Base-by-base conservation (phyloP, 805 yeast genomes). In the Pichia eremophila region DNA sequence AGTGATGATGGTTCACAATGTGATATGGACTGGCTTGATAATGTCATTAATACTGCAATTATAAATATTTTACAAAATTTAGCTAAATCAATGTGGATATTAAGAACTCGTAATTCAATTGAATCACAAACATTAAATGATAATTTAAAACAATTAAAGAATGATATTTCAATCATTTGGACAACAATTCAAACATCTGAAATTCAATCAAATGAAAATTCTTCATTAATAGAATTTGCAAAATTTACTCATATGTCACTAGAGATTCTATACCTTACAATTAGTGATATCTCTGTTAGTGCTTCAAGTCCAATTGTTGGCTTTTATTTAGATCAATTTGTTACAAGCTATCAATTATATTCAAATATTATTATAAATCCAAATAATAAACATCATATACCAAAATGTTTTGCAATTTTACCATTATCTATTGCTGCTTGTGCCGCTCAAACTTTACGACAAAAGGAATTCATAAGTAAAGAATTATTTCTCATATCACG, bases 41-140 rank as follows among this genome's bases (percentile, higher is more conserved):
- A 69, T 45, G 71, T 72, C 1, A 59, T 70, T 5, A 52, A 64
- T 37, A 73, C 73, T 0, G 63, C 73, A 8, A 60, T 69, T 2
- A 54, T 62, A 8, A 64, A 62, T 29, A 64, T 68, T 32, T 64
- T 67, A 47, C 74, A 70, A 44, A 55, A 66, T 36, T 39, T 65
- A 12, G 66, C 71, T 27, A 72, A 72, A 49, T 54, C 69, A 12
- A 54, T 66, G 0, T 71, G 69, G 68, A 49, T 71, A 15, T 54
- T 67, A n/a, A 44, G 57, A 29, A 48, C 46, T 48, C 37, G 31
- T 36, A 32, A 38, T 35, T 32, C 51, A 8, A 37, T 54, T 10
- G 54, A 43, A 9, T 22, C 31, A 11, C 36, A 29, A 10, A 45
- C 46, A 19, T 38, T 48, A 4, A 48, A 47, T 18, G 11, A 29